These are phyloP conservation scores for Arthrinium phaeospermum DNA, from an alignment of 2,329 filamentous ascomycete genomes.

Conservation along the genomic window DNA sequence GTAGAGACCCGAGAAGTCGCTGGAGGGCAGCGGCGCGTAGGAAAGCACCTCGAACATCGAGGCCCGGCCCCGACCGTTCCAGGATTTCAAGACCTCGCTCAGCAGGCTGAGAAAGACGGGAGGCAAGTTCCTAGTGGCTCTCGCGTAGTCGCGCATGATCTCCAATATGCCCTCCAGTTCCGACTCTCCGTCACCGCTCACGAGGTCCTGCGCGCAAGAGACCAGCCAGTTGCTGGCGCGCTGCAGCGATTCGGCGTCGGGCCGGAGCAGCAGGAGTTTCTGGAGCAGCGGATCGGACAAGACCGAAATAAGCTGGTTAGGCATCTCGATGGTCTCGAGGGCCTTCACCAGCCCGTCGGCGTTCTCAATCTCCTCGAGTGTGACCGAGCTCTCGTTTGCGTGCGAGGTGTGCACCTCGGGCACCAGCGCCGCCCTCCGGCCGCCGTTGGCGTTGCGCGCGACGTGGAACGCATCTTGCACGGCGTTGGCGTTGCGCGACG, in stretches of 20 bases:
- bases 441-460: slow-evolving; percentile 55
- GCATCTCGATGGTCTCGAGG: slow-evolving; percentile 79
- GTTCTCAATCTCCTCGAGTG: slow-evolving; percentile 79
- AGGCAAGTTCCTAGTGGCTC: slow-evolving; percentile 59
- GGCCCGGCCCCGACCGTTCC: slow-evolving; percentile 64
- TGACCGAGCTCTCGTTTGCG: slow-evolving; percentile 70
- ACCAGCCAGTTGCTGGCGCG: slow-evolving; percentile 66
- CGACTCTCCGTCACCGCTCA: slow-evolving; percentile 56
- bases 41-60: slow-evolving; percentile 64
- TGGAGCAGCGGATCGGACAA: slow-evolving; percentile 78
- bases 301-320: slow-evolving; percentile 80
- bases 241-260: slow-evolving; percentile 55
- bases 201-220: slow-evolving; percentile 60
- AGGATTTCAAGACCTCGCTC: slow-evolving; percentile 58
- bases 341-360: slow-evolving; percentile 72
- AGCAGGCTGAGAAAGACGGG: slow-evolving; percentile 57
- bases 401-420: slow-evolving; percentile 77
- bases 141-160: slow-evolving; percentile 61
- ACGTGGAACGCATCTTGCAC: slow-evolving; percentile 66
- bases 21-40: slow-evolving; percentile 54
- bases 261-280: slow-evolving; percentile 73
- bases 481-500: background rate
- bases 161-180: slow-evolving; percentile 61
- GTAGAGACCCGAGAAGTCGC: slow-evolving; percentile 61
- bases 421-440: slow-evolving; percentile 56